Evolutionary conservation across 169 alveolate species (phyloP), one percentile per base, ranked within the genome.

Genomic region (Cryptosporidium muris): DNA sequence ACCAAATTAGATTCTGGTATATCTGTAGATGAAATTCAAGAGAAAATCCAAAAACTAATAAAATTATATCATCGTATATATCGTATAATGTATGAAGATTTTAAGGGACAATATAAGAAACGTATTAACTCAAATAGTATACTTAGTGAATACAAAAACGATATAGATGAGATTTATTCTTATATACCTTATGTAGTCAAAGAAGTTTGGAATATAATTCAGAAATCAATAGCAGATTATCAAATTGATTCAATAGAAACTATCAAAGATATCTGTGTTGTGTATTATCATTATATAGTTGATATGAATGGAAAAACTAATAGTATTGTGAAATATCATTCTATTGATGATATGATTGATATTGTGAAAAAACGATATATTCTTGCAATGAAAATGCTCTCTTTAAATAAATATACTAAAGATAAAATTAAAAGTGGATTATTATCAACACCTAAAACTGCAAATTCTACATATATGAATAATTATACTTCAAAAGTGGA

Each of bases 331-430:
- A 53, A 45, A 42, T 74, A 58, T 58, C 56, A 40, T 38, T 58
- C 85, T 7, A 52, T 74, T 2, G 85, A 74, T 36, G 85, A 74
- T 8, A 74, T 74, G 85, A 74, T 74, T 40, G 85, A 74, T 8
- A 58, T 74, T 56, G 85, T 74, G 16, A 74, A 68, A 58, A 66
- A 54, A 74, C 54, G 85, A 45, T 74, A 74, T 74, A 68, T 74
- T 38, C 63, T 74, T 36, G 85, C 85, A 37, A 74, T 74, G 63
- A 74, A 74, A 25, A 74, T 74, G 85, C 40, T 74, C 16, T 74
- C 85, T 11, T 25, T 74, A 53, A 74, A 74, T 37, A 74, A 74
- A 43, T 56, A 54, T 42, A 68, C 85, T 51, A 74, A 74, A 47
- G 60, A 63, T 42, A 74, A 74, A 25, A 58, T 47, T 53, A 56